These are phyloP conservation scores for Flaveria bidentis DNA, from an alignment of 129 eudicot species.

Conservation along the genomic window DNA sequence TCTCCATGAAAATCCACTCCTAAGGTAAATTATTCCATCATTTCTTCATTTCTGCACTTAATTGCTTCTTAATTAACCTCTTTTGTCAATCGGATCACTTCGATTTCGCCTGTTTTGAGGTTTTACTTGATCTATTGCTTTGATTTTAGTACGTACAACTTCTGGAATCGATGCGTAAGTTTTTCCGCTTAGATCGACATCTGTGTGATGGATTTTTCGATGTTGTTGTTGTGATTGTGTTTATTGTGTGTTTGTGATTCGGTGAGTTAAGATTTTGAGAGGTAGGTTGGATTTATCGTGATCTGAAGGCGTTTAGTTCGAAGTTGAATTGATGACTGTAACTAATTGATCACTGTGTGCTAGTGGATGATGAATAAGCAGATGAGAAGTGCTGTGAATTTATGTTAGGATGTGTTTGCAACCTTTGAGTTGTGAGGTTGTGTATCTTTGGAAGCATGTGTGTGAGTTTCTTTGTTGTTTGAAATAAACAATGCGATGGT, in stretches of 20 bases:
- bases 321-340: slow-evolving; percentile 13
- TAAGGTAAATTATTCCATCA: neutral
- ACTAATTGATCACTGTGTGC: neutral
- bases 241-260: neutral
- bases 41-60: slow-evolving; percentile 7
- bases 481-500: neutral
- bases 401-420: slow-evolving; percentile 1
- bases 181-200: slow-evolving; percentile 10
- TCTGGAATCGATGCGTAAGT: slow-evolving; percentile 13
- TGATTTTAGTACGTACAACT: slow-evolving; percentile 1
- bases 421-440: neutral
- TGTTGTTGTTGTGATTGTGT: slow-evolving; percentile 6
- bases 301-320: neutral
- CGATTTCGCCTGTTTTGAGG: slow-evolving; percentile 1
- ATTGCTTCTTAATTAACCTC: neutral
- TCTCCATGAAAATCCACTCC: slow-evolving; percentile 27
- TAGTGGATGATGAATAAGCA: neutral
- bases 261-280: neutral
- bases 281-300: slow-evolving; percentile 5
- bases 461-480: slow-evolving; percentile 10
- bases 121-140: slow-evolving; percentile 26
- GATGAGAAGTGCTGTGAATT: neutral
- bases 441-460: neutral
- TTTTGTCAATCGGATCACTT: slow-evolving; percentile 18
- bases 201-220: neutral